Conservation (phyloP, 495 filamentous ascomycete genomes). For the Penicilliopsis zonata region DNA sequence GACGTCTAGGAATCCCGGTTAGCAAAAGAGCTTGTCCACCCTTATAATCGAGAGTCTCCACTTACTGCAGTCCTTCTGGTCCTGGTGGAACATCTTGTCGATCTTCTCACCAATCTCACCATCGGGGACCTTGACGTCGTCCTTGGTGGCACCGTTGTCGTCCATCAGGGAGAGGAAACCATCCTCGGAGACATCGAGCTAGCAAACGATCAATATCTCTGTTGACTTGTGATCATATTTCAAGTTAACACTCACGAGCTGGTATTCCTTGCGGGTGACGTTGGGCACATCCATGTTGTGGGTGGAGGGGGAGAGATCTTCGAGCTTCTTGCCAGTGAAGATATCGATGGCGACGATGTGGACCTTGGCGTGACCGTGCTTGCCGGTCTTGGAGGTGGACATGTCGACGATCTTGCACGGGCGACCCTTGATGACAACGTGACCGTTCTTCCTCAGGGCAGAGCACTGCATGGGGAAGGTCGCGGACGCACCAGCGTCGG, state of each 20-base stretch:
- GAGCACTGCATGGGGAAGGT: conserved; percentile 99
- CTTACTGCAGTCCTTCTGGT: conserved; percentile 79
- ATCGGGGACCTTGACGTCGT: conserved; percentile 89
- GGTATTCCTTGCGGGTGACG: conserved; percentile 80
- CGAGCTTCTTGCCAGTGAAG: conserved; percentile 98
- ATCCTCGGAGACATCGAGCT: conserved; percentile 86
- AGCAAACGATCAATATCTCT: conserved; percentile 1
- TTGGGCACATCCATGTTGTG: conserved; percentile 99
- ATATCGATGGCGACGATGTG: conserved; percentile 95
- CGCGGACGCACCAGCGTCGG: conserved; percentile 84
- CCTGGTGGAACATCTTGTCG: conserved; percentile 55
- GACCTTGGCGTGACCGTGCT: conserved; percentile 99
- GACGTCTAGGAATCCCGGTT: conserved; percentile 45
- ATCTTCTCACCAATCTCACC: conserved; percentile 79
- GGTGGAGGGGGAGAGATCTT: conserved; percentile 98
- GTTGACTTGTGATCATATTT: background rate
- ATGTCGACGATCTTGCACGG: conserved; percentile 99
- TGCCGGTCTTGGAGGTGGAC: conserved; percentile 99
- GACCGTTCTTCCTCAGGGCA: conserved; percentile 96
- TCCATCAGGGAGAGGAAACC: conserved; percentile 83
- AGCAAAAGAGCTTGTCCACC: conserved; percentile 2
- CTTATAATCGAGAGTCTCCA: conserved; percentile 2
- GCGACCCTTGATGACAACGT: conserved; percentile 94
- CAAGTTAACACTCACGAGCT: conserved; percentile 56
- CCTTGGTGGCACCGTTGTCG: conserved; percentile 71